These are phyloP conservation scores for Ophiosphaerella korrae DNA, from an alignment of 2,329 filamentous ascomycete species.

Conservation along the genomic window DNA sequence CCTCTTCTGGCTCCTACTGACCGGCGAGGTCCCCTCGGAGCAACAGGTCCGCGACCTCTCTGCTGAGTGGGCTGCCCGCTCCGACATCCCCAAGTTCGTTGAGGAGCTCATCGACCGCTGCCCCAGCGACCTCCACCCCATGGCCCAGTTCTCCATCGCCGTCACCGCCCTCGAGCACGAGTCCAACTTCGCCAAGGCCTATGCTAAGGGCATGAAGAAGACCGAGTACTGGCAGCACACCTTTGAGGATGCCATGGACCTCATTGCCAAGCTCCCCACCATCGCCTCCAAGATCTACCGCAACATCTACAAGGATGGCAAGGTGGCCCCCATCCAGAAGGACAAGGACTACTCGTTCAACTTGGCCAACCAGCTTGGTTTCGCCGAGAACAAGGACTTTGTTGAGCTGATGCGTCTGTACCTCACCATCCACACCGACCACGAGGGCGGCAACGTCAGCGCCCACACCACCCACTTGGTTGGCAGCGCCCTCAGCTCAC, in stretches of 20 bases:
- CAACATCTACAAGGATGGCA: conserved; percentile 99
- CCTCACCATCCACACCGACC: conserved; percentile 99
- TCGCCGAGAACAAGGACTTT: conserved; percentile 93
- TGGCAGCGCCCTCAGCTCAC: conserved; percentile 93
- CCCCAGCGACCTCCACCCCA: conserved; percentile 97
- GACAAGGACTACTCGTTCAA: conserved; percentile 99
- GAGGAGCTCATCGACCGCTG: conserved; percentile 99
- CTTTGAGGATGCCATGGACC: conserved; percentile 99
- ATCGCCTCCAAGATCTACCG: conserved; percentile 99
- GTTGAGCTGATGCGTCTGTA: conserved; percentile 98
- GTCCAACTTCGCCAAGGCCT: conserved; percentile 96
- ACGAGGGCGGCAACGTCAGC: conserved; percentile 98
- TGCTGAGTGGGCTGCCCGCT: conserved; percentile 97
- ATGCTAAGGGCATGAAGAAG: conserved; percentile 99
- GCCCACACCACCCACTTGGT: conserved; percentile 99
- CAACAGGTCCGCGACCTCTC: conserved; percentile 98
- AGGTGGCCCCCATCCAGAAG: conserved; percentile 93
- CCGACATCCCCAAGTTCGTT: conserved; percentile 95
- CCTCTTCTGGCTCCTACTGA: conserved; percentile 99
- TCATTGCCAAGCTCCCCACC: conserved; percentile 98
- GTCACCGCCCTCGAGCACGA: conserved; percentile 98
- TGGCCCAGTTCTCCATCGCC: conserved; percentile 98
- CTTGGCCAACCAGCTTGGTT: conserved; percentile 99
- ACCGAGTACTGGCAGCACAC: conserved; percentile 99
- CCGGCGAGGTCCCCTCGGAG: conserved; percentile 95